Percentiles rank a stretch among this genome's conserved stretches.
Evolutionary conservation across 768 basidiomycete species (phyloP).

Genomic region (Serendipita vermifera): DNA sequence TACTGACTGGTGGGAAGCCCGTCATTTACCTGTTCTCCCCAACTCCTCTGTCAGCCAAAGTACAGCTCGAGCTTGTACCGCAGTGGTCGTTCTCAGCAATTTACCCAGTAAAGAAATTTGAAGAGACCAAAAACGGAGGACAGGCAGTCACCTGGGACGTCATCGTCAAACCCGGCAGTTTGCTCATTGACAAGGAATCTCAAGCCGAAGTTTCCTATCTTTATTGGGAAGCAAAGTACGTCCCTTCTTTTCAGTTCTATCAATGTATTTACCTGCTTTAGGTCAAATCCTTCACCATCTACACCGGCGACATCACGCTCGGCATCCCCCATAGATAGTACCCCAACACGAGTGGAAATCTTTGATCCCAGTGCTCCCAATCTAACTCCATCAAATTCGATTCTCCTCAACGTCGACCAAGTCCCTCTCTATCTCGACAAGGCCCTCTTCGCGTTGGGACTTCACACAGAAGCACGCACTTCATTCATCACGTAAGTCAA

Average conservation of each 20-base stretch:
- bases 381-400: constrained; percentile 18
- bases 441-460: constrained; percentile 23
- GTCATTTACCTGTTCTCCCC: background rate
- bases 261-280: background rate
- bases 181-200: constrained; percentile 21
- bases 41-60: background rate
- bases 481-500: constrained; percentile 34
- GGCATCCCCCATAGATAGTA: background rate
- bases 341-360: background rate
- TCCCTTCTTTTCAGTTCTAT: background rate
- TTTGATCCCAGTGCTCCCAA: constrained; percentile 10
- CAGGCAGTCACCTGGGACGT: constrained; percentile 28
- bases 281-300: background rate
- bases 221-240: constrained; percentile 26
- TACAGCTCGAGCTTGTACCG: background rate
- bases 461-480: constrained; percentile 33
- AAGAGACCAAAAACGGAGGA: background rate
- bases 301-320: background rate
- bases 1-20: background rate
- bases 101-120: background rate
- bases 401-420: constrained; percentile 22
- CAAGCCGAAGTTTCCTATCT: constrained; percentile 25
- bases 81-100: background rate
- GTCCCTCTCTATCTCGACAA: constrained; percentile 29
- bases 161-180: constrained; percentile 19